phyloP scores from a whole-genome alignment of 345 rosid genomes.

The Eutrema heterophyllum region DNA sequence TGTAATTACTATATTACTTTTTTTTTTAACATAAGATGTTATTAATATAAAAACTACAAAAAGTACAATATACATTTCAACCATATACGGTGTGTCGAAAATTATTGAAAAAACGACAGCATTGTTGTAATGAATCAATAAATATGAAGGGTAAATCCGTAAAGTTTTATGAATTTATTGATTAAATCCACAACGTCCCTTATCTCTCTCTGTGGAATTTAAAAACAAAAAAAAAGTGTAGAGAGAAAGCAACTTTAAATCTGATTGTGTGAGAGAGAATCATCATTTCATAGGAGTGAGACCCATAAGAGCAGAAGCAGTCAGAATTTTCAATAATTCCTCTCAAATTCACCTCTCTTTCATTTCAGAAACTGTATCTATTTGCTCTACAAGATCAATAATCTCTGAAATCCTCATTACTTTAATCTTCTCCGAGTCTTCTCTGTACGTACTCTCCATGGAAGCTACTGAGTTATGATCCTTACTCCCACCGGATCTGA shows the following conservation, averaged over 20 bases:
- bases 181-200: conserved; percentile 15
- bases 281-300: conserved; percentile 5
- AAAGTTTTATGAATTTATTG: not conserved
- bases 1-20: not conserved
- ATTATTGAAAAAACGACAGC: not conserved
- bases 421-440: no score
- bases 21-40: no score
- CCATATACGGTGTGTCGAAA: not conserved
- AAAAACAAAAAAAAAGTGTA: not conserved
- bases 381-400: not conserved
- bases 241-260: conserved; percentile 23
- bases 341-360: not conserved
- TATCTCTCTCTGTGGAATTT: conserved; percentile 1
- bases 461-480: conserved; percentile 38
- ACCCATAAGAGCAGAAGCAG: conserved; percentile 14
- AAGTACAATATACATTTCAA: not conserved
- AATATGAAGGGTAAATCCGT: not conserved
- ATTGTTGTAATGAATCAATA: not conserved
- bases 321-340: conserved; percentile 18
- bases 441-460: no score
- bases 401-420: no score
- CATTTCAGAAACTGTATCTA: not conserved
- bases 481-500: conserved; percentile 9
- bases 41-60: no score
- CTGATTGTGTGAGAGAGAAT: conserved; percentile 5